phyloP scores from a whole-genome alignment of 2,329 filamentous ascomycete genomes.

The Hymenoscyphus fructigenus region DNA sequence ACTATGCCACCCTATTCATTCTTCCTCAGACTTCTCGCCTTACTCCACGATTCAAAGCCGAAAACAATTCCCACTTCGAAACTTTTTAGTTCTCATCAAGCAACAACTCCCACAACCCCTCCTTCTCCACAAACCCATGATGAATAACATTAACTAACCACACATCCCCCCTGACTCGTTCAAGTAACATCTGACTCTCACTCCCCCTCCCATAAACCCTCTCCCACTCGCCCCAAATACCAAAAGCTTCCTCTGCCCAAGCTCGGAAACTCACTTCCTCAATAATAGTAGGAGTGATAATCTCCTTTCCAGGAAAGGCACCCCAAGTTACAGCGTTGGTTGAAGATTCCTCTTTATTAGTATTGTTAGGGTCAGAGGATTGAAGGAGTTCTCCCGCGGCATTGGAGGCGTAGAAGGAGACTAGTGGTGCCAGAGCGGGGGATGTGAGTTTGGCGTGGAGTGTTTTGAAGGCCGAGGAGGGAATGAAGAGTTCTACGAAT shows the following conservation, averaged over 20 bases:
- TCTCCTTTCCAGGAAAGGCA: constrained; percentile 92
- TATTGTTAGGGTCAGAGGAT: constrained; percentile 47
- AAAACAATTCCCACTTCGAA: no score
- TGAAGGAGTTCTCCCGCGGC: constrained; percentile 74
- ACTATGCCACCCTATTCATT: no score
- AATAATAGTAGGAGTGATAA: constrained; percentile 93
- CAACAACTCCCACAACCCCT: constrained; percentile 72
- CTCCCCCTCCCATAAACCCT: constrained; percentile 72
- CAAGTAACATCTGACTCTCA: constrained; percentile 69
- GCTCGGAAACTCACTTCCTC: constrained; percentile 91
- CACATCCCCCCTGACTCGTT: constrained; percentile 63
- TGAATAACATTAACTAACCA: constrained; percentile 93
- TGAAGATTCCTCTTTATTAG: constrained; percentile 48
- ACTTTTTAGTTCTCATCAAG: not conserved
- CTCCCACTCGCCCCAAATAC: constrained; percentile 93
- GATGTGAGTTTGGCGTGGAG: constrained; percentile 64
- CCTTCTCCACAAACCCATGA: constrained; percentile 70
- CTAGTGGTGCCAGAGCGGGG: constrained; percentile 56
- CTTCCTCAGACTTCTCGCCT: not conserved
- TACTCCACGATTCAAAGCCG: no score
- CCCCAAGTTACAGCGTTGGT: constrained; percentile 98
- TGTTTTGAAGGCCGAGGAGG: constrained; percentile 66
- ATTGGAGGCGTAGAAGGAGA: constrained; percentile 89
- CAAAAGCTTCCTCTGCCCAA: constrained; percentile 94
- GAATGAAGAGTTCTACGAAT: constrained; percentile 95